Conservation (phyloP, 2,329 filamentous ascomycete species). For the Pseudogymnoascus sp. region DNA sequence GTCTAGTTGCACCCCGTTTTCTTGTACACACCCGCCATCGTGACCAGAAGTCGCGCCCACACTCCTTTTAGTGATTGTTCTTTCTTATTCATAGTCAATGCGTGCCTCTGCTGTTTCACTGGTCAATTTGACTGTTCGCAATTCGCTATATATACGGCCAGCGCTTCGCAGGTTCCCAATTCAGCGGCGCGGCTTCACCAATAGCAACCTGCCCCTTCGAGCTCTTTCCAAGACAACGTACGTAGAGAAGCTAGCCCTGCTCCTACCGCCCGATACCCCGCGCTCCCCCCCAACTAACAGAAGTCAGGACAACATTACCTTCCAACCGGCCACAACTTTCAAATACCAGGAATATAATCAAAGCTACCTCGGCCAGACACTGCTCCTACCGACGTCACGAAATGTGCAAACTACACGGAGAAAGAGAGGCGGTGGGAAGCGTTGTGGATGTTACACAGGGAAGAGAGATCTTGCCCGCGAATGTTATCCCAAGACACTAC, state of each 20-base stretch:
- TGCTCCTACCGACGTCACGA: conserved; percentile 67
- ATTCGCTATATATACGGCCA: conserved; percentile 4
- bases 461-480: conserved; percentile 81
- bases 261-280: neutral
- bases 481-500: conserved; percentile 89
- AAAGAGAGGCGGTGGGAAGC: conserved; percentile 46
- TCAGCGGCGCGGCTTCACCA: conserved; percentile 6
- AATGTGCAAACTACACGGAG: conserved; percentile 62
- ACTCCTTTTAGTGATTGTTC: conserved; percentile 4
- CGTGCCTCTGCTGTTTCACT: conserved; percentile 7
- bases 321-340: conserved; percentile 21
- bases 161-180: conserved; percentile 3
- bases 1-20: conserved; percentile 3
- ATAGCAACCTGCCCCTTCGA: conserved; percentile 8
- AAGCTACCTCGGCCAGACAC: conserved; percentile 36
- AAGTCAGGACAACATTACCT: conserved; percentile 19
- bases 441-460: conserved; percentile 55
- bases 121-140: conserved; percentile 10
- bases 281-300: neutral
- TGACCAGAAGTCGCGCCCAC: conserved; percentile 5
- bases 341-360: conserved; percentile 18
- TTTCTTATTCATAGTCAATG: conserved; percentile 10
- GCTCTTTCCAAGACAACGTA: conserved; percentile 8
- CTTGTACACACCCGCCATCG: neutral
- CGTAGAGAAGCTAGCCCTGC: conserved; percentile 9